Percentiles rank a stretch among this genome's conserved stretches.
Conservation (phyloP, 495 filamentous ascomycete species). For the Tuber umbilicatum region DNA sequence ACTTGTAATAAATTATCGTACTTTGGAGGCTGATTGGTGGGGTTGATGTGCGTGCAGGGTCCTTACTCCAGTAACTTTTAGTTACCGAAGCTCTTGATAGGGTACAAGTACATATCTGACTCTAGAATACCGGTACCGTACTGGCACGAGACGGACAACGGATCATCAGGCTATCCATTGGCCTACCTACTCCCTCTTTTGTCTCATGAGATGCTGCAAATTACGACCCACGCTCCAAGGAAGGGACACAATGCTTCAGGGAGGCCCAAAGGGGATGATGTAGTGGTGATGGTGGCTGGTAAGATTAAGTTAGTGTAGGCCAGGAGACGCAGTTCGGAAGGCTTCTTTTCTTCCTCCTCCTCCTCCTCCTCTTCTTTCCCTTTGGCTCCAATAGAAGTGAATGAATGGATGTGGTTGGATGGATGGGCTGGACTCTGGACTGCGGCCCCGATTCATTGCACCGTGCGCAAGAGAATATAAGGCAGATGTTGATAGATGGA, state of each 20-base stretch:
- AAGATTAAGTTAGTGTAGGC: neutral
- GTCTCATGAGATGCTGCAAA: neutral
- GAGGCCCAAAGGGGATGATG: neutral
- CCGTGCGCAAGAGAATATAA: neutral
- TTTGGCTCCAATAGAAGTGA: neutral
- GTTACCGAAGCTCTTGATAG: neutral
- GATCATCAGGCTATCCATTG: neutral
- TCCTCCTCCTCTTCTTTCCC: neutral
- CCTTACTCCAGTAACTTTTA: neutral
- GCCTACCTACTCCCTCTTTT: neutral
- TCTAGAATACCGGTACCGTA: neutral
- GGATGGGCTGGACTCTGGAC: neutral
- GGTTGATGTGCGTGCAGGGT: constrained; percentile 7
- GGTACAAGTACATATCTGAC: neutral
- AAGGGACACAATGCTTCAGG: neutral
- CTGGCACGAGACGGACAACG: neutral
- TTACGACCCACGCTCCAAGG: neutral
- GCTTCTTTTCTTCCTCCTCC: neutral
- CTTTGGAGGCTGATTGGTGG: constrained; percentile 22
- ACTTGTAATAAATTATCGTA: constrained; percentile 8
- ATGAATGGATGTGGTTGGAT: neutral
- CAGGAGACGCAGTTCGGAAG: neutral
- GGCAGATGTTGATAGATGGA: neutral
- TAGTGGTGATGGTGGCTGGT: neutral
- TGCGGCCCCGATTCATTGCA: neutral